phyloP scores from a whole-genome alignment of 176 grass and related monocot genomes.

The Ensete ventricosum region DNA sequence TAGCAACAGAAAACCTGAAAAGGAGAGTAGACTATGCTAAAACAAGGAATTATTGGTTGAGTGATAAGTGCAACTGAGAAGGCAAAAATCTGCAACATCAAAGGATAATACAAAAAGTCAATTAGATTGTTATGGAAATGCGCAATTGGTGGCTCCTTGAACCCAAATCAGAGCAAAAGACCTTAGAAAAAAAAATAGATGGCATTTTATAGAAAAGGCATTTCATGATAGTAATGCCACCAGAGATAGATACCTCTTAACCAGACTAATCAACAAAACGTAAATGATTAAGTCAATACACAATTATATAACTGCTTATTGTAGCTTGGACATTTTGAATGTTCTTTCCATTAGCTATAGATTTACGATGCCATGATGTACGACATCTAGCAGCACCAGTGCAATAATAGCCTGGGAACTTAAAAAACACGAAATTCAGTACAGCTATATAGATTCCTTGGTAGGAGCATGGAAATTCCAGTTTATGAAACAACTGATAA shows the following conservation, averaged over 20 bases:
- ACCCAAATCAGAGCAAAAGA: background rate
- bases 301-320: background rate
- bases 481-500: background rate
- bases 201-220: background rate
- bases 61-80: too few relatives aligned
- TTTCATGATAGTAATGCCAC: background rate
- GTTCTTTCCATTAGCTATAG: background rate
- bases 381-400: background rate
- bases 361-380: background rate
- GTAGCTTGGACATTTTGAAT: background rate
- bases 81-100: too few relatives aligned
- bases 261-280: too few relatives aligned
- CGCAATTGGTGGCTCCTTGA: background rate
- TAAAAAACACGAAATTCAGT: too few relatives aligned
- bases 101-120: too few relatives aligned
- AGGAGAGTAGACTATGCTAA: too few relatives aligned
- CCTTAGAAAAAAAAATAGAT: background rate
- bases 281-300: background rate
- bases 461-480: background rate
- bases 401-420: background rate
- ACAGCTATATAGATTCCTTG: background rate
- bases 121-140: too few relatives aligned
- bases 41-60: too few relatives aligned
- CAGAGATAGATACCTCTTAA: too few relatives aligned
- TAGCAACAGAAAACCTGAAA: too few relatives aligned